phyloP scores from a whole-genome alignment of 1,284 basidiomycete species.

The Phellopilus nigrolimitatus region DNA sequence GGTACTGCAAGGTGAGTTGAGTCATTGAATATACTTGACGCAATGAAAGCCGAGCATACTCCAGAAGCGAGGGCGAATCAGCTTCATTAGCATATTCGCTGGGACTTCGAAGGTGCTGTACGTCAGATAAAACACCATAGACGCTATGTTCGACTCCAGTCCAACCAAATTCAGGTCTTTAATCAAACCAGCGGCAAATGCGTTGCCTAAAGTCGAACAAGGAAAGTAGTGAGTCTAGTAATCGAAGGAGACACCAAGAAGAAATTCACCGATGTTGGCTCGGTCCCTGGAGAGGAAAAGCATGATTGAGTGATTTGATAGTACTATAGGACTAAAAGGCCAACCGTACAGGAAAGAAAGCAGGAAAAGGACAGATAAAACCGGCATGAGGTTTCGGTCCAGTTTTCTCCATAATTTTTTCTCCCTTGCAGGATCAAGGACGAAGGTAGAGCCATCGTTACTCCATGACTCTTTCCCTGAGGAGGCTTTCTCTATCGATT shows the following conservation, averaged over 20 bases:
- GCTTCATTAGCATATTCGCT: neutral
- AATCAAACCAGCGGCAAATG: constrained; percentile 25
- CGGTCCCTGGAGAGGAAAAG: constrained; percentile 31
- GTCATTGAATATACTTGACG: constrained; percentile 26
- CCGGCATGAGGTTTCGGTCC: constrained; percentile 45
- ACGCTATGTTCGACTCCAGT: constrained; percentile 24
- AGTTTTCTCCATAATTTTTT: constrained; percentile 39
- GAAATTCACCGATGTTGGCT: constrained; percentile 32
- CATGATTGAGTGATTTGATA: neutral
- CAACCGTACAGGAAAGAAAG: constrained; percentile 53
- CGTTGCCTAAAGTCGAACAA: constrained; percentile 21
- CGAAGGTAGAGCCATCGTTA: neutral
- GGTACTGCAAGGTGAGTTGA: constrained; percentile 28
- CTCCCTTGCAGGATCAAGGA: neutral
- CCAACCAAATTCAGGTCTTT: constrained; percentile 23
- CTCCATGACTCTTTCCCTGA: neutral
- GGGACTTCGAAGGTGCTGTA: constrained; percentile 9
- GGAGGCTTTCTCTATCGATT: neutral
- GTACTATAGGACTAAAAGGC: neutral
- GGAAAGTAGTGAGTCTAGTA: neutral
- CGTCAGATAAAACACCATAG: constrained; percentile 22
- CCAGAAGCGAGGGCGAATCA: constrained; percentile 1
- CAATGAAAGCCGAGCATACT: constrained; percentile 13
- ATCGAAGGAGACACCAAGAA: too few species aligned
- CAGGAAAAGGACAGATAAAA: constrained; percentile 55